A percentile compares a stretch with the other conserved stretches of the same genome.
Conservation (phyloP, 2,329 filamentous ascomycete species). For the Stemphylium vesicarium region DNA sequence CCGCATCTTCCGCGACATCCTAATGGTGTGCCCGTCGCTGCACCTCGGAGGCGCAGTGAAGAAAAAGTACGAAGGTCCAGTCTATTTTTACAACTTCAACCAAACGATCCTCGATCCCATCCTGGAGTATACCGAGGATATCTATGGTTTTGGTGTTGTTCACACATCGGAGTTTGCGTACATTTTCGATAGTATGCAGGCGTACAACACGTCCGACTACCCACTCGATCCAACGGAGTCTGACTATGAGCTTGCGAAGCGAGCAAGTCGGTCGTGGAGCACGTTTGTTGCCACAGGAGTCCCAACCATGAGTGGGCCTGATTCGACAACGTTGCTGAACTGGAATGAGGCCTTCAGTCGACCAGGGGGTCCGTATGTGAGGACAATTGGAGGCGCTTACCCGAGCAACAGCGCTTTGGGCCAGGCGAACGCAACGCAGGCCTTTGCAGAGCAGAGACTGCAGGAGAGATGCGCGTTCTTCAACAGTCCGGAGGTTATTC, state of each 20-base stretch:
- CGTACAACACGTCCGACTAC: conserved; percentile 52
- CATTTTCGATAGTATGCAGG: conserved; percentile 52
- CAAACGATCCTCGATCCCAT: conserved; percentile 60
- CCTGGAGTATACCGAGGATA: conserved; percentile 42
- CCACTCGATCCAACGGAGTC: conserved; percentile 40
- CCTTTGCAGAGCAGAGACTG: conserved; percentile 49
- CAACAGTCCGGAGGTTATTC: conserved; percentile 54
- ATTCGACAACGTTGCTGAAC: conserved; percentile 23
- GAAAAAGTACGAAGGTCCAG: conserved; percentile 43
- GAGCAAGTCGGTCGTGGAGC: conserved; percentile 57
- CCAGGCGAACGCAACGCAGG: conserved; percentile 38
- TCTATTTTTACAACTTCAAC: conserved; percentile 61
- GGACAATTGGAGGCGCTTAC: conserved; percentile 51
- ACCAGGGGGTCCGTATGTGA: conserved; percentile 27
- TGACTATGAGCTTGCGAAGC: conserved; percentile 52
- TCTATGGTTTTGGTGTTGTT: conserved; percentile 54
- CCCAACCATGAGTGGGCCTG: conserved; percentile 20
- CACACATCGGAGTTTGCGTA: conserved; percentile 63
- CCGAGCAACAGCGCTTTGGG: conserved; percentile 54
- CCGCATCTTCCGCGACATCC: conserved; percentile 59
- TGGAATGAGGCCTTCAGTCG: conserved; percentile 51
- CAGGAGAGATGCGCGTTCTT: conserved; percentile 57
- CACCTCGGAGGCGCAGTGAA: conserved; percentile 52
- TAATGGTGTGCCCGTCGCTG: conserved; percentile 59
- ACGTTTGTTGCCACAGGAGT: conserved; percentile 53